Percentiles rank a stretch among this genome's conserved stretches.
phyloP scores from a whole-genome alignment of 2,329 filamentous ascomycete species.

The Exophiala sideris region DNA sequence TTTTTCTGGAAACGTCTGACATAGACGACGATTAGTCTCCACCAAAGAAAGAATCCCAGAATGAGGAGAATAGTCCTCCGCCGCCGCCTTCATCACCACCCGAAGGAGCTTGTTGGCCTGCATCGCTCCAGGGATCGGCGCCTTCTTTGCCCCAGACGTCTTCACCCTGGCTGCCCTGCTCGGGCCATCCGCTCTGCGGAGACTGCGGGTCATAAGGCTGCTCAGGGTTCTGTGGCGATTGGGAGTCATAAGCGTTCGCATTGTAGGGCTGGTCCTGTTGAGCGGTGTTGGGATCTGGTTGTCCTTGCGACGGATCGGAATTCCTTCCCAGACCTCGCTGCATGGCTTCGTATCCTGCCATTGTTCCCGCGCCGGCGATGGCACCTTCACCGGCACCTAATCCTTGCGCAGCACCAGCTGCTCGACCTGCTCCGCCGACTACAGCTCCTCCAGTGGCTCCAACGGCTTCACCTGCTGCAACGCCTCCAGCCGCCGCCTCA shows the following conservation, averaged over 20 bases:
- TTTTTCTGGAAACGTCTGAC: too few relatives aligned
- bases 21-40: not conserved
- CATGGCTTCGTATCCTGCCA: conserved; percentile 64
- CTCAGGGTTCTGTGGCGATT: not conserved
- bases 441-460: conserved; percentile 38
- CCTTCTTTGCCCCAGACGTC: conserved; percentile 36
- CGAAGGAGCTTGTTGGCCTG: conserved; percentile 26
- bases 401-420: conserved; percentile 26
- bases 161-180: conserved; percentile 25
- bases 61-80: conserved; percentile 25
- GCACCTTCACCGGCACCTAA: conserved; percentile 41
- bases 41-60: conserved; percentile 27
- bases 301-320: conserved; percentile 4
- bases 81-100: conserved; percentile 30
- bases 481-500: conserved; percentile 36
- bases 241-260: not conserved
- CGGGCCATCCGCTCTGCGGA: conserved; percentile 28
- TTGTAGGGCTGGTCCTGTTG: not conserved
- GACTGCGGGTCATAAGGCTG: conserved; percentile 29
- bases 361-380: conserved; percentile 53
- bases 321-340: conserved; percentile 47
- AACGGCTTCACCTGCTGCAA: conserved; percentile 37
- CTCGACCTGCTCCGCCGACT: conserved; percentile 37
- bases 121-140: conserved; percentile 31
- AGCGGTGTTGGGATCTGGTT: conserved; percentile 12